Conservation (phyloP, 352 stramenopile genomes). For the Globisporangium splendens region DNA sequence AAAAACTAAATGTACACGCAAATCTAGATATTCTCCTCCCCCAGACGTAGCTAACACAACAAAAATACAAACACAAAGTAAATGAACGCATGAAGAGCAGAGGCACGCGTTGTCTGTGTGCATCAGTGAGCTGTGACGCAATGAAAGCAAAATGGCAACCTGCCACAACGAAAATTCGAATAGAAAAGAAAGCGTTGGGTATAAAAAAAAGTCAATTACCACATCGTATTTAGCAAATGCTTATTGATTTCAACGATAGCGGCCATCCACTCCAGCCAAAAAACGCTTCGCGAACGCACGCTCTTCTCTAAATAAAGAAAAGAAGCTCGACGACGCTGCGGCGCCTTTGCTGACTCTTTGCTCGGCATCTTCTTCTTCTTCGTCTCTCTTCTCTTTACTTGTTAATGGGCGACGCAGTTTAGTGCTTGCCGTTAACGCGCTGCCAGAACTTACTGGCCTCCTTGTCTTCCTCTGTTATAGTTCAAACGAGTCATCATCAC, state of each 20-base stretch:
- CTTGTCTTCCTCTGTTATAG: slow-evolving; percentile 67
- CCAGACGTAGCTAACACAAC: too few relatives aligned
- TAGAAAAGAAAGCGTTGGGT: background rate
- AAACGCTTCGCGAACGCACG: too few relatives aligned
- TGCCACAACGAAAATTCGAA: background rate
- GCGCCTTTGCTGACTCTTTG: background rate
- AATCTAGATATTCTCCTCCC: too few relatives aligned
- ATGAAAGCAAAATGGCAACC: too few relatives aligned
- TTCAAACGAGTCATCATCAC: slow-evolving; percentile 1
- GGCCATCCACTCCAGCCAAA: too few relatives aligned
- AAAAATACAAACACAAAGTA: too few relatives aligned
- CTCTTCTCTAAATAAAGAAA: too few relatives aligned
- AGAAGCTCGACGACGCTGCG: too few relatives aligned
- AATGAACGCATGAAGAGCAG: too few relatives aligned
- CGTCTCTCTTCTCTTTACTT: too few relatives aligned
- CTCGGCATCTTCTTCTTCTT: background rate
- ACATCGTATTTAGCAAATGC: slow-evolving; percentile 28
- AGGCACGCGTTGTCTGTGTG: too few relatives aligned
- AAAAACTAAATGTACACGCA: slow-evolving; percentile 6
- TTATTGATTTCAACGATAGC: slow-evolving; percentile 3
- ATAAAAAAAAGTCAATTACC: slow-evolving; percentile 15
- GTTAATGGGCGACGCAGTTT: slow-evolving; percentile 21
- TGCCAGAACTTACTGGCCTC: slow-evolving; percentile 87
- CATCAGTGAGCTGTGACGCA: too few relatives aligned
- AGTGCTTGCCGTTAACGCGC: slow-evolving; percentile 83